A percentile compares a stretch with the other conserved stretches of the same genome.
Conservation (phyloP, 2,329 filamentous ascomycete species). For the Tolypocladium amazonense region DNA sequence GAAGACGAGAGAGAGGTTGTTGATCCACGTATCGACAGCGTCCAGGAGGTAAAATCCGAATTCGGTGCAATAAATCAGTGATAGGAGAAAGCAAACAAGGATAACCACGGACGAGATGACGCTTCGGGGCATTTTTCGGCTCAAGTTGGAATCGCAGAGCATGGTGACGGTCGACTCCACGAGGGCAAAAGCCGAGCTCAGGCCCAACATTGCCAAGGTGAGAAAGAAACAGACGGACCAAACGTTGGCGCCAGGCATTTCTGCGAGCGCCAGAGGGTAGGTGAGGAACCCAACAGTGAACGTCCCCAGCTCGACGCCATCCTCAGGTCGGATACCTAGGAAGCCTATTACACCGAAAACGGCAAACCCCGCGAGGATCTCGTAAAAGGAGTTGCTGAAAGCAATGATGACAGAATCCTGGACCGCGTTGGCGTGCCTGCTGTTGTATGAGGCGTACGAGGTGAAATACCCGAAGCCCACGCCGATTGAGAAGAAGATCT, state of each 20-base stretch:
- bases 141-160: slow-evolving; percentile 30
- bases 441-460: not conserved
- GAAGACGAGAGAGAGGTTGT: slow-evolving; percentile 39
- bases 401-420: not conserved
- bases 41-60: slow-evolving; percentile 33
- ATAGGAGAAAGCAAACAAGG: slow-evolving; percentile 34
- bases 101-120: slow-evolving; percentile 33
- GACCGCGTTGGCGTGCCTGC: not conserved
- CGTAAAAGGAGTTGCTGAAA: not conserved
- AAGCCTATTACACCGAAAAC: not conserved
- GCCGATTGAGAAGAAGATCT: slow-evolving; percentile 23
- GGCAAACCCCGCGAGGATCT: not conserved
- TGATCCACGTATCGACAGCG: slow-evolving; percentile 41
- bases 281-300: not conserved
- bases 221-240: not conserved
- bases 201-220: not conserved
- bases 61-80: slow-evolving; percentile 38
- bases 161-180: slow-evolving; percentile 33
- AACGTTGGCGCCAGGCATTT: not conserved
- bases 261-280: not conserved
- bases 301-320: not conserved
- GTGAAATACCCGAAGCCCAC: slow-evolving; percentile 35
- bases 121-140: slow-evolving; percentile 24
- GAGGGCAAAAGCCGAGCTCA: not conserved
- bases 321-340: not conserved